A percentile compares a stretch with the other conserved stretches of the same genome.
These are phyloP conservation scores for Xylaria sp. DNA, from an alignment of 2,329 filamentous ascomycete genomes.

Conservation along the genomic window DNA sequence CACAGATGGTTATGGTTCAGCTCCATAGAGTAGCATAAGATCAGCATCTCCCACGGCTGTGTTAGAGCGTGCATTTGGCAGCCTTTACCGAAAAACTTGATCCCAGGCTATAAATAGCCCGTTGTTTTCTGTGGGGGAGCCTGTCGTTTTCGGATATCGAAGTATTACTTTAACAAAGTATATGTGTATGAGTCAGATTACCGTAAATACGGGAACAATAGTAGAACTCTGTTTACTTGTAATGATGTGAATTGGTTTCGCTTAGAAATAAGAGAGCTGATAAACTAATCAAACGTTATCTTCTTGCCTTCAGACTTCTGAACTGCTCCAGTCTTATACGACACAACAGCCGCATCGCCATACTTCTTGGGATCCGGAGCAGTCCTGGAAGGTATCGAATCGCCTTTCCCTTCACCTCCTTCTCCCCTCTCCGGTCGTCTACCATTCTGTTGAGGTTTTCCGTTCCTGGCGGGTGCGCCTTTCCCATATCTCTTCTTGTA, in stretches of 20 bases:
- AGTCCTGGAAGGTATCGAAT: constrained; percentile 9
- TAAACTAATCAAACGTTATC: constrained; percentile 31
- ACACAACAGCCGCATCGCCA: constrained; percentile 27
- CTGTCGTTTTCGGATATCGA: background rate
- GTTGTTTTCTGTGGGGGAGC: background rate
- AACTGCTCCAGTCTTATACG: constrained; percentile 36
- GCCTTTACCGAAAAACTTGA: background rate
- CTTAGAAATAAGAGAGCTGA: background rate
- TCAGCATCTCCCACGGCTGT: background rate
- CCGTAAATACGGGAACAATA: background rate
- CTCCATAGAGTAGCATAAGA: background rate
- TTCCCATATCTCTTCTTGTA: constrained; percentile 97
- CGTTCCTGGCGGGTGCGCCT: constrained; percentile 61
- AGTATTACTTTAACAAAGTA: background rate
- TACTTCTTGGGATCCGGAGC: constrained; percentile 23
- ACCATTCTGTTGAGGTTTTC: constrained; percentile 55
- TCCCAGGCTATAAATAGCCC: background rate
- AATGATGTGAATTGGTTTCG: background rate
- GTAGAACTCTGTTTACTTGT: no score
- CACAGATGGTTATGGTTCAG: no score
- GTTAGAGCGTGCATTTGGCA: background rate
- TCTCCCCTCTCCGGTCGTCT: constrained; percentile 20
- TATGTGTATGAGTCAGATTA: background rate
- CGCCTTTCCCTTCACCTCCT: constrained; percentile 4
- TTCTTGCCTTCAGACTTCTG: constrained; percentile 35